Evolutionary conservation across 768 basidiomycete species (phyloP).

Genomic region (Agaricus subrufescens): DNA sequence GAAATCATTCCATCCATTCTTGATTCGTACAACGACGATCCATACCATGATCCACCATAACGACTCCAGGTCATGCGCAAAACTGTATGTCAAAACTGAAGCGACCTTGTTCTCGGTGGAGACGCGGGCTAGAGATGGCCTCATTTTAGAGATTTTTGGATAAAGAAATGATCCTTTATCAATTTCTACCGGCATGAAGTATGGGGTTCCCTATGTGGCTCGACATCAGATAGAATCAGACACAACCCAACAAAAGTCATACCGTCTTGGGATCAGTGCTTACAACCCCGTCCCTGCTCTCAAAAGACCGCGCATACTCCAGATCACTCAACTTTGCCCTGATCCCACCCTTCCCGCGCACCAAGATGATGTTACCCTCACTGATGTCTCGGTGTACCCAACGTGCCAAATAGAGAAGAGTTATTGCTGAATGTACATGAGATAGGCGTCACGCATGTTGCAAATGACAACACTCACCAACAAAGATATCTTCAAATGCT

Average conservation of each 20-base stretch:
- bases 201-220: background rate
- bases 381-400: conserved; percentile 10
- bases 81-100: background rate
- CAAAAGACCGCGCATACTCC: conserved; percentile 8
- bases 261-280: conserved; percentile 5
- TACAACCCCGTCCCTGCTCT: background rate
- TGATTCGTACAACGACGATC: background rate
- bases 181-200: conserved; percentile 8
- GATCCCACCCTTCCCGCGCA: background rate
- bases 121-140: background rate
- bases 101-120: background rate
- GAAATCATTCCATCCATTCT: no score
- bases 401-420: conserved; percentile 5
- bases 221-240: background rate
- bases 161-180: background rate
- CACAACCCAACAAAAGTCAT: background rate
- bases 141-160: background rate
- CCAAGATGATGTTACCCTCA: conserved; percentile 6
- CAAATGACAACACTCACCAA: background rate
- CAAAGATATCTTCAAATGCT: background rate
- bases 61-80: background rate
- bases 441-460: background rate
- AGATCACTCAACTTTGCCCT: conserved; percentile 5
- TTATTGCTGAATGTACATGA: background rate
- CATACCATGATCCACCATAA: background rate